A percentile compares a stretch with the other conserved stretches of the same genome.
Evolutionary conservation across 2,329 filamentous ascomycete genomes (phyloP).

Genomic region (Pyricularia sp.): DNA sequence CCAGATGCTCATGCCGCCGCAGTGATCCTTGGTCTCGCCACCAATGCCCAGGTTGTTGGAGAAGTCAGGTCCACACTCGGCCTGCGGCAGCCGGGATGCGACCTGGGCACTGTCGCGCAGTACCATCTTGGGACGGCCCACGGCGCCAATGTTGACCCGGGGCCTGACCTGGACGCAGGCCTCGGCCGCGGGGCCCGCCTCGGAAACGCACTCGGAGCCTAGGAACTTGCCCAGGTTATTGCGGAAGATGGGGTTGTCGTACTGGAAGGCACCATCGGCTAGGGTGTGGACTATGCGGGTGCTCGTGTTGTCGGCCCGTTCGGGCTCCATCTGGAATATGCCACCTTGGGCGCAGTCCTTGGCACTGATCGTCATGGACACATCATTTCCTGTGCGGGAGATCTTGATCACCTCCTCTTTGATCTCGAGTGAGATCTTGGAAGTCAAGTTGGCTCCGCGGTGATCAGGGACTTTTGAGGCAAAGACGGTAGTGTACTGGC

Average conservation of each 20-base stretch:
- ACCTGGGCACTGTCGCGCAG: constrained; percentile 3
- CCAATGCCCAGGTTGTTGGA: neutral
- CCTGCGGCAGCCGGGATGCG: neutral
- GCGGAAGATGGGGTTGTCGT: constrained; percentile 3
- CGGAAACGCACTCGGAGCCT: neutral
- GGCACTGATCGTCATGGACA: neutral
- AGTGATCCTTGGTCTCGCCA: constrained; percentile 1
- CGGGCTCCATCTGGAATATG: constrained; percentile 2
- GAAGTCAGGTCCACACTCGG: neutral
- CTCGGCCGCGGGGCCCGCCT: neutral
- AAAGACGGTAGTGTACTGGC: neutral
- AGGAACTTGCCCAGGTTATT: constrained; percentile 1
- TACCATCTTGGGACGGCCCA: neutral
- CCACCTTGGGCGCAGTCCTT: constrained; percentile 4
- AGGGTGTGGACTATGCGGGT: neutral
- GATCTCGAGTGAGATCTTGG: neutral
- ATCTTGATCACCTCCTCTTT: neutral
- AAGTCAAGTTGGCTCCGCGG: neutral
- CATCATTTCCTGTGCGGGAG: neutral
- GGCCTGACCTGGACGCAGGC: neutral
- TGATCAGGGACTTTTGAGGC: neutral
- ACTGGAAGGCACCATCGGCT: neutral
- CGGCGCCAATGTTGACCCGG: neutral
- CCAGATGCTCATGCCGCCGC: neutral
- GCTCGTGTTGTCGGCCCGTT: neutral